Conservation (phyloP, 2,329 filamentous ascomycete genomes). For the Apiospora rasikravindrae region DNA sequence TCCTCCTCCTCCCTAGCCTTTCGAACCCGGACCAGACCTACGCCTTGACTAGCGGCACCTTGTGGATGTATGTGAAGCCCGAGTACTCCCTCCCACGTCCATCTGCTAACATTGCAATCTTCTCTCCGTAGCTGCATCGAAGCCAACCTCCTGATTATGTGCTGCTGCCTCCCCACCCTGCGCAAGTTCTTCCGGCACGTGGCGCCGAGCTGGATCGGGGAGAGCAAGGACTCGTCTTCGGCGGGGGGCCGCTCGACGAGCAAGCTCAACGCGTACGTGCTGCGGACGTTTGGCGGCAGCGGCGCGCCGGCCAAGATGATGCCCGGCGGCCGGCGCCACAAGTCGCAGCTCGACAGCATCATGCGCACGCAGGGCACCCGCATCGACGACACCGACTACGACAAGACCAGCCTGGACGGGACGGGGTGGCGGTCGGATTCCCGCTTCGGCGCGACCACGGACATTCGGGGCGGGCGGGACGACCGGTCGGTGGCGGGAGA, state of each 20-base stretch:
- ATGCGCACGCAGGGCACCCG: conserved; percentile 19
- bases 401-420: neutral
- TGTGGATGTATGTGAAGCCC: conserved; percentile 36
- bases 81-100: too few relatives aligned
- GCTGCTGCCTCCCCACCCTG: conserved; percentile 46
- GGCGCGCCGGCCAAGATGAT: neutral
- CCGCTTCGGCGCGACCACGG: neutral
- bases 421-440: neutral
- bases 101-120: neutral
- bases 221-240: conserved; percentile 7
- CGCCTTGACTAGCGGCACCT: conserved; percentile 34
- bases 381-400: conserved; percentile 4
- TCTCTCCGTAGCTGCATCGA: conserved; percentile 40
- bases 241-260: neutral
- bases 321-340: neutral
- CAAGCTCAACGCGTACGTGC: neutral
- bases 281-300: conserved; percentile 21
- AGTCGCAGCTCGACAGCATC: neutral
- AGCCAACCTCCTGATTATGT: conserved; percentile 47
- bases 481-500: neutral
- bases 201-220: conserved; percentile 39
- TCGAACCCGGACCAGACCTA: conserved; percentile 36
- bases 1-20: conserved; percentile 35
- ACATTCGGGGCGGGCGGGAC: neutral
- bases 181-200: conserved; percentile 46